phyloP scores from a whole-genome alignment of 1,139 yeast genomes.

The Diutina neorugosa region DNA sequence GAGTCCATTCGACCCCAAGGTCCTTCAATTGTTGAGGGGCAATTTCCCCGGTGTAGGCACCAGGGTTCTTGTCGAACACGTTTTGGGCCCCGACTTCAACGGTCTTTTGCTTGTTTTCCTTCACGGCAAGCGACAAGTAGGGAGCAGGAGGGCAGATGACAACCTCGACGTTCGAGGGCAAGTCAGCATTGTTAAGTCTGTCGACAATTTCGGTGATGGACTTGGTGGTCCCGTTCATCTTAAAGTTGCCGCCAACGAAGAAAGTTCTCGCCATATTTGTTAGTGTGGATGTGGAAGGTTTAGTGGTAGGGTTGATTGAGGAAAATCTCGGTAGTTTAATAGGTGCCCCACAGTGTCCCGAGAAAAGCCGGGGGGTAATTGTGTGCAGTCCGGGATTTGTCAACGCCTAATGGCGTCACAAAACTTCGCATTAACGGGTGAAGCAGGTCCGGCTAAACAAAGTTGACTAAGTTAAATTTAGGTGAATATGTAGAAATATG shows the following conservation, averaged over 20 bases:
- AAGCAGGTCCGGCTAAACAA: neutral
- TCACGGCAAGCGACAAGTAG: conserved; percentile 69
- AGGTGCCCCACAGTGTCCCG: neutral
- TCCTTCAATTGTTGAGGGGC: conserved; percentile 85
- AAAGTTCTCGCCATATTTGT: conserved; percentile 74
- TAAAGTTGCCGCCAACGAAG: conserved; percentile 98
- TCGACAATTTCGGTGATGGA: conserved; percentile 78
- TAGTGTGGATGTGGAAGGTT: neutral
- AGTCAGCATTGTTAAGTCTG: conserved; percentile 63
- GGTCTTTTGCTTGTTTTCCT: conserved; percentile 54
- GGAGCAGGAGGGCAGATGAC: conserved; percentile 96
- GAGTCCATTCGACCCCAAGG: conserved; percentile 88
- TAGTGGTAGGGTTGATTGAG: neutral
- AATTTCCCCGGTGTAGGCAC: conserved; percentile 98
- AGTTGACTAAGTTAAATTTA: no score
- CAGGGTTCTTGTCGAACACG: conserved; percentile 74
- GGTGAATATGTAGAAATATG: neutral
- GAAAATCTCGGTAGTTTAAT: neutral
- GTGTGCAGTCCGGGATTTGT: neutral
- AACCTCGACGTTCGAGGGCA: conserved; percentile 72
- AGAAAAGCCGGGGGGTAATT: neutral
- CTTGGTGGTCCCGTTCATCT: conserved; percentile 91
- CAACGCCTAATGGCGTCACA: neutral
- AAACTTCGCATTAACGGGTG: neutral
- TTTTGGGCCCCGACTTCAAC: conserved; percentile 86